These are phyloP conservation scores for Farysia itapuensis DNA, from an alignment of 1,284 basidiomycete genomes.

Conservation along the genomic window DNA sequence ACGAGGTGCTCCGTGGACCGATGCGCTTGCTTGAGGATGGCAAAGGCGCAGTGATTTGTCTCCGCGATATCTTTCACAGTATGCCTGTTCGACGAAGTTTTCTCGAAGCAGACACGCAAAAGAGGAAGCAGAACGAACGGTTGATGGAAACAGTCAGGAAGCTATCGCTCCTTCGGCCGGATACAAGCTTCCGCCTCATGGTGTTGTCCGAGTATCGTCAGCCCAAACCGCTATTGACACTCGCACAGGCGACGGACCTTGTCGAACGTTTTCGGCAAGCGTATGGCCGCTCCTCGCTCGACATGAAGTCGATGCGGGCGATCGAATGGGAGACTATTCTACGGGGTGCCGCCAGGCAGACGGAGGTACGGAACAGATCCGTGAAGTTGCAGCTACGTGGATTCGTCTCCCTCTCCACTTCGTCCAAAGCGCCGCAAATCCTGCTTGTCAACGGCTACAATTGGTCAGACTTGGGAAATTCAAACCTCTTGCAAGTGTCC, in stretches of 20 bases:
- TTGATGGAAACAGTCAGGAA: constrained; percentile 6
- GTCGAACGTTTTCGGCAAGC: background rate
- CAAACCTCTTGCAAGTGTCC: background rate
- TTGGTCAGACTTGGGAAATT: background rate
- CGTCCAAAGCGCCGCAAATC: background rate
- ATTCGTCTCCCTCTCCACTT: background rate
- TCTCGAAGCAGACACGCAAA: constrained; percentile 5
- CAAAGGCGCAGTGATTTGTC: background rate
- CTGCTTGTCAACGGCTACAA: background rate
- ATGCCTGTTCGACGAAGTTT: constrained; percentile 15
- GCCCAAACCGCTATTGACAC: constrained; percentile 3
- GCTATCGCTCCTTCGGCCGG: constrained; percentile 7
- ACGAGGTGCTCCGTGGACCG: too few relatives aligned
- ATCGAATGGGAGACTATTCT: background rate
- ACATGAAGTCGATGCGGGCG: background rate
- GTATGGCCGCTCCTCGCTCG: background rate
- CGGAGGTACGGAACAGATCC: background rate
- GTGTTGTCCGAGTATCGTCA: background rate
- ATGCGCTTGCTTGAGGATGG: background rate
- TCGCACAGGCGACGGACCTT: background rate
- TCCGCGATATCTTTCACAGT: constrained; percentile 10
- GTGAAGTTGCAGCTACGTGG: background rate
- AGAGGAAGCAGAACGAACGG: background rate
- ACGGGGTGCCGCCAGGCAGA: background rate
- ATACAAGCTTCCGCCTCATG: constrained; percentile 1